Percentiles rank a stretch among this genome's conserved stretches.
Evolutionary conservation across 2,329 filamentous ascomycete species (phyloP).

Genomic region (Ambrosiella cleistominuta): DNA sequence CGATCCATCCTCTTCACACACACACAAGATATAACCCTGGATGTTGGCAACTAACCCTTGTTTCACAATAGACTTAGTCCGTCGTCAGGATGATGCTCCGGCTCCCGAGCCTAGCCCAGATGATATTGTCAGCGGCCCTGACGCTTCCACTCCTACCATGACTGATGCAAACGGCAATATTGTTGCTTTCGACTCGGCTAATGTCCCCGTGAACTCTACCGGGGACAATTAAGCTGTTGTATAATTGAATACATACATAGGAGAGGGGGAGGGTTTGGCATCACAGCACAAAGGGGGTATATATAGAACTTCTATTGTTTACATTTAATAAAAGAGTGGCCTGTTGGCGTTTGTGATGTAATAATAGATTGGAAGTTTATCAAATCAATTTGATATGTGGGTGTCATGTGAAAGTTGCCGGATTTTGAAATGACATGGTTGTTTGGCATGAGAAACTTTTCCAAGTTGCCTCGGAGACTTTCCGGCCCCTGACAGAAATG

Average conservation of each 20-base stretch:
- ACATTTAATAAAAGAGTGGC: neutral
- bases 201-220: conserved; percentile 25
- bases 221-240: neutral
- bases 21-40: too few species aligned
- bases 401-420: neutral
- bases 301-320: neutral
- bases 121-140: conserved; percentile 15
- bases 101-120: conserved; percentile 4
- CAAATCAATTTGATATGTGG: neutral
- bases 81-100: conserved; percentile 17
- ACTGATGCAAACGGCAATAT: conserved; percentile 27
- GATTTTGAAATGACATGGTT: neutral
- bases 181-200: conserved; percentile 26
- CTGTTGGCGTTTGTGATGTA: neutral
- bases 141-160: conserved; percentile 29
- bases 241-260: conserved; percentile 2
- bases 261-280: neutral
- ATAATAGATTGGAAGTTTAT: neutral
- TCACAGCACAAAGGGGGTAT: neutral
- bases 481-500: neutral
- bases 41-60: too few species aligned
- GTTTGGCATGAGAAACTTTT: neutral
- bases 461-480: neutral
- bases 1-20: too few species aligned
- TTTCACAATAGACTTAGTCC: too few species aligned